phyloP scores from a whole-genome alignment of 345 rosid genomes.

The Gossypium raimondii region DNA sequence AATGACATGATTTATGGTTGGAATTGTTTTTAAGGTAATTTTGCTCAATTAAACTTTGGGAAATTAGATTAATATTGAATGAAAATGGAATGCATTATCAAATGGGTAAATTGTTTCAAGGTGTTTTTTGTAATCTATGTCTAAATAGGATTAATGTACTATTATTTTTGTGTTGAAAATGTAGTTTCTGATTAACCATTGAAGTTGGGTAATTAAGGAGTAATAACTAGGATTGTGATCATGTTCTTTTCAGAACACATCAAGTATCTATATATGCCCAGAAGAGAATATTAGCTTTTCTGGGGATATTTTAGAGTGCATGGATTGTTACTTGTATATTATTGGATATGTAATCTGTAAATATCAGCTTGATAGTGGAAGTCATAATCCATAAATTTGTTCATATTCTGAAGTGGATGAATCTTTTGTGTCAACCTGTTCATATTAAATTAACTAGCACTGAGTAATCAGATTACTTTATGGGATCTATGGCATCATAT shows the following conservation, averaged over 20 bases:
- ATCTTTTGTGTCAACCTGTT: not conserved
- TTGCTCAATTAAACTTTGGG: not conserved
- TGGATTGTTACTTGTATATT: not conserved
- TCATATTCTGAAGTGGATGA: not conserved
- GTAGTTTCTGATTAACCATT: not conserved
- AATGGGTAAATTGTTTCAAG: not conserved
- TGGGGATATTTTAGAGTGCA: not conserved
- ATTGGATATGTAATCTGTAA: not conserved
- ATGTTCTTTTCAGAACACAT: not conserved
- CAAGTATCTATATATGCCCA: not conserved
- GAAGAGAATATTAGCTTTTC: not conserved
- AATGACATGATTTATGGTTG: not conserved
- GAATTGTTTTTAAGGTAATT: not conserved
- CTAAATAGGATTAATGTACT: conserved; percentile 1
- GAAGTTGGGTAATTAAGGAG: not conserved
- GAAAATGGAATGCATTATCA: not conserved
- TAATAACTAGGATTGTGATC: not conserved
- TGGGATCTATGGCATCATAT: not conserved
- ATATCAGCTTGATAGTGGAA: not conserved
- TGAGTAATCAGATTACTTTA: not conserved
- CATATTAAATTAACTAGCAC: not conserved
- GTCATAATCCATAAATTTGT: not conserved
- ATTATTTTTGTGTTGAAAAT: not conserved
- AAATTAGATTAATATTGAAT: conserved; percentile 4
- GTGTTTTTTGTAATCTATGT: conserved; percentile 13